Percentiles rank a stretch among this genome's conserved stretches.
Conservation (phyloP, 2,329 filamentous ascomycete species). For the Talaromyces piceae region DNA sequence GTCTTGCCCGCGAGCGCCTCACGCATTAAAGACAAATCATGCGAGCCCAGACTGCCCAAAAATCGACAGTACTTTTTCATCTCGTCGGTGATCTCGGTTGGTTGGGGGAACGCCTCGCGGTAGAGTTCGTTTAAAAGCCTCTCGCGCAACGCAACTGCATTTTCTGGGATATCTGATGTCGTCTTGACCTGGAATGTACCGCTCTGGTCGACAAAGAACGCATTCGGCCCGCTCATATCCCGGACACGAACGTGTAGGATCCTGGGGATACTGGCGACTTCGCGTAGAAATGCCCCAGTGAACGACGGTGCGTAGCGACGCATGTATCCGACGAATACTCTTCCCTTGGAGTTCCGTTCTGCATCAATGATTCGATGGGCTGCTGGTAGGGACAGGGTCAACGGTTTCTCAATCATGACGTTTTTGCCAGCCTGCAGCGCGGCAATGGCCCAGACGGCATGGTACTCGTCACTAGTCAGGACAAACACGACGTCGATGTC, state of each 20-base stretch:
- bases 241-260: constrained; percentile 49
- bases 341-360: constrained; percentile 35
- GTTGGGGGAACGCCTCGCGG: constrained; percentile 3
- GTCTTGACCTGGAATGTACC: constrained; percentile 15
- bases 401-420: constrained; percentile 54
- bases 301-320: constrained; percentile 54
- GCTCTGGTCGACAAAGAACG: constrained; percentile 18
- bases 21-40: constrained; percentile 50
- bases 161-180: not conserved
- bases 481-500: constrained; percentile 50
- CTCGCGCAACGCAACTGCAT: not conserved
- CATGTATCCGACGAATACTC: constrained; percentile 55
- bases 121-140: constrained; percentile 1
- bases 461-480: constrained; percentile 48
- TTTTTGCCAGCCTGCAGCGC: constrained; percentile 50
- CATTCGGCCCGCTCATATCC: constrained; percentile 51
- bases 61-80: constrained; percentile 30
- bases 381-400: constrained; percentile 44
- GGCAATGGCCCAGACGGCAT: constrained; percentile 45
- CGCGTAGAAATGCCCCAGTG: constrained; percentile 44
- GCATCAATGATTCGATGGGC: constrained; percentile 44
- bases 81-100: not conserved
- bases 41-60: constrained; percentile 44
- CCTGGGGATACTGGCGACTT: constrained; percentile 44
- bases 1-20: constrained; percentile 42